Base-by-base conservation (phyloP, 257 asterid species). In the Nemophila menziesii region DNA sequence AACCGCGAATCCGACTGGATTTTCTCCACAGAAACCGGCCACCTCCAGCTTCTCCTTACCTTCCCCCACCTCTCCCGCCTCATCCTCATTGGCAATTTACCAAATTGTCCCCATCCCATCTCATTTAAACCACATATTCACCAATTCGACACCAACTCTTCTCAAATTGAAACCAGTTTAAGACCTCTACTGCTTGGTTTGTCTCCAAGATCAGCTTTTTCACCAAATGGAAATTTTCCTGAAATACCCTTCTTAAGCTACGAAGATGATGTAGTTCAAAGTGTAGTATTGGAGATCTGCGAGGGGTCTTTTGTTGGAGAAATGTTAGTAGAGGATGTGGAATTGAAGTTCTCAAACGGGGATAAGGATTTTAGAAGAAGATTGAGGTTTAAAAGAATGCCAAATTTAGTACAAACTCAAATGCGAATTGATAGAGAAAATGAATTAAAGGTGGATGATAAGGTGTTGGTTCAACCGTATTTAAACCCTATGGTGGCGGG, bases 1-100 rank as follows among this genome's bases (percentile, higher is more conserved):
- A 68, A 73, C 61, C 97, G 95, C 46, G 90, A 83, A 45, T 63
- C 74, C 20, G 95, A 83, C 74, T 87, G 97, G 97, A 68, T 60
- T 34, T 87, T 87, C 57, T 73, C 80, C 62, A 78, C 97, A 17
- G 56, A 71, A 51, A 23, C 82, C 55, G 97, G 97, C 54, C 92
- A 80, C 58, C 76, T 78, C 63, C 92, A 87, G 53, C 92, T 87
- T 55, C 82, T 87, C 61, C 73, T 63, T 52, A 43, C 77, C 37
- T 66, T 73, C 54, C 49, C 84, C 24, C 63, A 65, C 16, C 66
- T 75, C 56, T 75, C 90, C 63, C 95, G 95, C 63, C 74, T 87
- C 19, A 65, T 87, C 58, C 49, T 87, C 12, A 44, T 82, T 4
- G 77, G 83, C 4, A 61, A 71, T 43, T 11, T 26, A 3, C 68